These are phyloP conservation scores for Brassica cretica DNA, from an alignment of 345 rosid genomes.

Conservation along the genomic window DNA sequence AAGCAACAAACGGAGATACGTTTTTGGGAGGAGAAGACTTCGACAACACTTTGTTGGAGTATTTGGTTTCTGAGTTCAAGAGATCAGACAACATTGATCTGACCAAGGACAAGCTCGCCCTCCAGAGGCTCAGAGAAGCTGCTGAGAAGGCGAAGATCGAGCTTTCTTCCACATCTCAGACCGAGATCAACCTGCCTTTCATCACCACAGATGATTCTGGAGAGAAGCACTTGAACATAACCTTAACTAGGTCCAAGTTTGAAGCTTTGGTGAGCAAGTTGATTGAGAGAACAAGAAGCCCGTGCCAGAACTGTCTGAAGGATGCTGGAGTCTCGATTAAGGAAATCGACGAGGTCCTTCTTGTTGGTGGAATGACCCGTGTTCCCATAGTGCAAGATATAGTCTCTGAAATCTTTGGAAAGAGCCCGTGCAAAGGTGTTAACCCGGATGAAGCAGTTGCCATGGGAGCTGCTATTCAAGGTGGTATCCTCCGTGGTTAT, in stretches of 20 bases:
- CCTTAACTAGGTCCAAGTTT: conserved; percentile 47
- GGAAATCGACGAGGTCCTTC: conserved; percentile 49
- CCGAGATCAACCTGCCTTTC: conserved; percentile 51
- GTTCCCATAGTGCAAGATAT: conserved; percentile 54
- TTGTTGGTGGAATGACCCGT: conserved; percentile 59
- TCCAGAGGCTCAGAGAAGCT: conserved; percentile 53
- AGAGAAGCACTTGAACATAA: conserved; percentile 50
- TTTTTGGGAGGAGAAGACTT: conserved; percentile 59
- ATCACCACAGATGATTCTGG: conserved; percentile 52
- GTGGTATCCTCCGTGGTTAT: conserved; percentile 54
- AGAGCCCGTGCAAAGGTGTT: conserved; percentile 51
- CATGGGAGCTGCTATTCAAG: conserved; percentile 55
- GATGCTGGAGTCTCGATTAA: conserved; percentile 46
- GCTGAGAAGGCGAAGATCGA: conserved; percentile 55
- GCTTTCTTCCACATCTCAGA: conserved; percentile 50
- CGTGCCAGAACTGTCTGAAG: conserved; percentile 48
- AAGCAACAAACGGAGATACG: conserved; percentile 58
- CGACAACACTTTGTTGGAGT: conserved; percentile 49
- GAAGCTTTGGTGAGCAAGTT: conserved; percentile 41
- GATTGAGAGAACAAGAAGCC: conserved; percentile 45
- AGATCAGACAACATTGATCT: conserved; percentile 45
- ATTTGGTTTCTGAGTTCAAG: conserved; percentile 46
- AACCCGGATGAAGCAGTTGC: conserved; percentile 54
- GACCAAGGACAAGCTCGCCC: conserved; percentile 50
- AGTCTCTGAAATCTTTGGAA: conserved; percentile 48